Base-by-base conservation (phyloP, 2,329 filamentous ascomycete species). In the Simplicillium sp. region DNA sequence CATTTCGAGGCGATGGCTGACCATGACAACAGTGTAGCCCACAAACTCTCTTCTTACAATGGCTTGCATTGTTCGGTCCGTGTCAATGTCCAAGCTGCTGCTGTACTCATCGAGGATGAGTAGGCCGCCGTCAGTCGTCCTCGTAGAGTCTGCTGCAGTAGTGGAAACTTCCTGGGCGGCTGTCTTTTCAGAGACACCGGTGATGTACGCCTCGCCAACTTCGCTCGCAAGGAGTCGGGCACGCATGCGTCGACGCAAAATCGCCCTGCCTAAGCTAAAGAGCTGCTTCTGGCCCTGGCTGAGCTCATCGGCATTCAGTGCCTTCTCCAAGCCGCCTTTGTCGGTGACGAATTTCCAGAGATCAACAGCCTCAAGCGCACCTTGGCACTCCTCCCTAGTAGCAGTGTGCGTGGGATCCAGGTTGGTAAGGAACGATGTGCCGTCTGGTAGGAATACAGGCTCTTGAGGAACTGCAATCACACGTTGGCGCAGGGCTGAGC, bases 201-300 rank as follows among this genome's bases (percentile, higher is more conserved):
- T 25, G 20, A 25, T 5, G 9, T 25, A 25, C 9, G 20, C 20
- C 20, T 25, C 20, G 20, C 20, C 20, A 33, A 15, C 12, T 15
- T 33, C 31, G 15, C 13, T 48, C 50, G 32, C 50, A 11, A 18
- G 12, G 7, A n/a, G 13, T 33, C 31, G 6, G 12, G 31, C 12
- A 5, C 31, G 34, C 11, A 67, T 62, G 11, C 49, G 40, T 7
- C 54, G 46, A 4, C 70, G 59, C 7, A 83, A 54, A 14, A 82
- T 64, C 0, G 76, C 79, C 1, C 78, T 59, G 0, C 73, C 78
- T 1, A 84, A 65, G 46, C 71, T 77, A 48, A 84, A 80, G 0
- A 84, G 64, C 50, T 84, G 80, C 35, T 69, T 70, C 54, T 84
- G 79, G 0, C 80, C 80, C 29, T 72, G 68, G 5, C 67, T 72